These are phyloP conservation scores for Aspergillus flavus DNA, from an alignment of 2,329 filamentous ascomycete species.

Conservation along the genomic window DNA sequence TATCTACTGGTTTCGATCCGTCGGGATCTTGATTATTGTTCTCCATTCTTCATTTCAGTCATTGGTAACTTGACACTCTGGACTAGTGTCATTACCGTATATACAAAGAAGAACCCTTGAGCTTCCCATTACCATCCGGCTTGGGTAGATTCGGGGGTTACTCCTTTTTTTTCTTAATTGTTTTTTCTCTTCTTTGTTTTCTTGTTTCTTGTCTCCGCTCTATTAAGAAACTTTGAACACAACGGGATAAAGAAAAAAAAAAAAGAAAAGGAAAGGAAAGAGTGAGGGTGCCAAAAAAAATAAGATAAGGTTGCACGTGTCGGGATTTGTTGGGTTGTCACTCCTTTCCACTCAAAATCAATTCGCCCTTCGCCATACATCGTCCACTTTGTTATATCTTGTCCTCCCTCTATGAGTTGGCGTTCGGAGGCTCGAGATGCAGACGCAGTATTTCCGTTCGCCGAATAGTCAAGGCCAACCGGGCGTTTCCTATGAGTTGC, in stretches of 20 bases:
- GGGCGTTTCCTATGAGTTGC: conserved; percentile 34
- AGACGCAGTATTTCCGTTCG: conserved; percentile 36
- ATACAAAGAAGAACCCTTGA: conserved; percentile 1
- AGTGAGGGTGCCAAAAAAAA: background rate
- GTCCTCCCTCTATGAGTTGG: conserved; percentile 23
- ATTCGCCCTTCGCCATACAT: background rate
- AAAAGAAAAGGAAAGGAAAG: background rate
- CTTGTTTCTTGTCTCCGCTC: conserved; percentile 4
- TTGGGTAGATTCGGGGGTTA: background rate
- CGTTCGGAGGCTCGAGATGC: conserved; percentile 30
- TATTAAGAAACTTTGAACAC: conserved; percentile 2
- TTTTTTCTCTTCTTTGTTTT: background rate
- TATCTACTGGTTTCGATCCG: conserved; percentile 4
- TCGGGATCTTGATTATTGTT: conserved; percentile 6
- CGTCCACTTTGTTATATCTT: background rate
- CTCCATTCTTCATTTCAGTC: background rate
- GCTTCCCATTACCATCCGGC: background rate
- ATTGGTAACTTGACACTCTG: background rate
- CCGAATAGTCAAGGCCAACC: conserved; percentile 28
- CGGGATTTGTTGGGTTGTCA: conserved; percentile 4
- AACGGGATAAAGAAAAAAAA: background rate
- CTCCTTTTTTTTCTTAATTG: background rate
- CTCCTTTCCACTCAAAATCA: conserved; percentile 5
- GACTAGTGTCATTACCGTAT: conserved; percentile 2
- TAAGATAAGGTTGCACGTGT: conserved; percentile 5